phyloP scores from a whole-genome alignment of 495 filamentous ascomycete genomes.

The Aspergillus hancockii region DNA sequence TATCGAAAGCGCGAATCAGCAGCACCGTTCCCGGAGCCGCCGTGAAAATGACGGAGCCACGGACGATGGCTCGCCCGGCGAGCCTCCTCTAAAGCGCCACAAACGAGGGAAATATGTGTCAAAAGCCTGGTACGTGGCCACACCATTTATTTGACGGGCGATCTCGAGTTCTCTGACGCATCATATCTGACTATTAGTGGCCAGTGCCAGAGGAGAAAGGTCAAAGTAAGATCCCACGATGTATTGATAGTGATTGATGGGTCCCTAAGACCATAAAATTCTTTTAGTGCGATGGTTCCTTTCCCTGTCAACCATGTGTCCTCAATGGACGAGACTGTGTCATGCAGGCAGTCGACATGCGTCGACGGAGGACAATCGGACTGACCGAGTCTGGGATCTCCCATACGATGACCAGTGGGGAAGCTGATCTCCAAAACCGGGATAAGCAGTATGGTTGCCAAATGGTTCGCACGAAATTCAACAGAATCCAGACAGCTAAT shows the following conservation, averaged over 20 bases:
- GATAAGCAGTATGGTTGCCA: not conserved
- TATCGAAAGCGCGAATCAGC: not conserved
- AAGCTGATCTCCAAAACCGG: not conserved
- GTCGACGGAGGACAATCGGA: conserved; percentile 17
- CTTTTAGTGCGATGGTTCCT: conserved; percentile 27
- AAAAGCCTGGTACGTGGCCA: conserved; percentile 27
- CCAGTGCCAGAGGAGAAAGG: conserved; percentile 27
- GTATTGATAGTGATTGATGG: not conserved
- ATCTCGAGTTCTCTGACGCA: not conserved
- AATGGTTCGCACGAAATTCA: not conserved
- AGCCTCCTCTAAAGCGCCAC: conserved; percentile 11
- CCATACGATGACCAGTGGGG: not conserved
- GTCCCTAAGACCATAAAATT: not conserved
- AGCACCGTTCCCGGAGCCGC: not conserved
- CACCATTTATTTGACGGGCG: not conserved
- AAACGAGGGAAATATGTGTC: conserved; percentile 28
- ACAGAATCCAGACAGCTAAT: not conserved
- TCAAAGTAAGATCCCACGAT: conserved; percentile 20
- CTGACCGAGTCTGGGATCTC: not conserved
- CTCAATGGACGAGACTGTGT: conserved; percentile 17
- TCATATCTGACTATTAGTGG: conserved; percentile 8
- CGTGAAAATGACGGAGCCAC: not conserved
- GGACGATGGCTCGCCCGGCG: not conserved
- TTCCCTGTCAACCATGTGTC: conserved; percentile 24
- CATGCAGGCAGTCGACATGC: conserved; percentile 24